phyloP scores from a whole-genome alignment of 2,329 filamentous ascomycete genomes.

The Fusarium sp. region DNA sequence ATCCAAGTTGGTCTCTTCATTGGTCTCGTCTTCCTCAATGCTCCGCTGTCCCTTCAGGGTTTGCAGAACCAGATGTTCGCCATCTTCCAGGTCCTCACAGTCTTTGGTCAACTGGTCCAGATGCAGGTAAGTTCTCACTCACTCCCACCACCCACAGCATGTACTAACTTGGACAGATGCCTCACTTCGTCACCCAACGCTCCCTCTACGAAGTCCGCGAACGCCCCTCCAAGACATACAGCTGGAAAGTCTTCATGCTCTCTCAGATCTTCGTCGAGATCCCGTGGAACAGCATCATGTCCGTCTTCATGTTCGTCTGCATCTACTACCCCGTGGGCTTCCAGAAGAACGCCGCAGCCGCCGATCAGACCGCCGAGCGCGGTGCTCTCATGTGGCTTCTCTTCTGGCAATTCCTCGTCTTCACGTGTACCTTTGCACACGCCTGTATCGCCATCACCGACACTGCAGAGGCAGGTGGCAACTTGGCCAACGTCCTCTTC shows the following conservation, averaged over 20 bases:
- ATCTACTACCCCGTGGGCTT: constrained; percentile 91
- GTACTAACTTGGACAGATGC: constrained; percentile 73
- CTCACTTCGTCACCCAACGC: constrained; percentile 85
- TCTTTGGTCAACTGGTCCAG: constrained; percentile 84
- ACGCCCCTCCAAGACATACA: constrained; percentile 85
- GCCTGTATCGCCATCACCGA: constrained; percentile 74
- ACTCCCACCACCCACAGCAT: accelerated
- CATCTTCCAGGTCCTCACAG: constrained; percentile 85
- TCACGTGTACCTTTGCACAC: constrained; percentile 76
- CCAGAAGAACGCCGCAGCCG: constrained; percentile 71
- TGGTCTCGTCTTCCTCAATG: constrained; percentile 82
- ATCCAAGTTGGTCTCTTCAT: constrained; percentile 78
- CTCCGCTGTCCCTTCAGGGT: constrained; percentile 78
- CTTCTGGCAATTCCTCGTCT: constrained; percentile 74
- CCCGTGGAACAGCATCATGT: constrained; percentile 84
- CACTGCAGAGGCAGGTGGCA: constrained; percentile 75
- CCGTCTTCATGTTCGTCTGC: constrained; percentile 79
- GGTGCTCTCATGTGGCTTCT: constrained; percentile 77
- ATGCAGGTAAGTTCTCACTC: constrained; percentile 14
- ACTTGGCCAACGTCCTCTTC: constrained; percentile 76
- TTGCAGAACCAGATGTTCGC: constrained; percentile 91
- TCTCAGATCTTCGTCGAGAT: constrained; percentile 86
- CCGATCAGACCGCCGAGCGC: constrained; percentile 59
- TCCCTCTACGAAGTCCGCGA: constrained; percentile 88
- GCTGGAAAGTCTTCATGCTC: constrained; percentile 87